phyloP scores from a whole-genome alignment of 2,329 filamentous ascomycete species.

The Aureobasidium sp. region DNA sequence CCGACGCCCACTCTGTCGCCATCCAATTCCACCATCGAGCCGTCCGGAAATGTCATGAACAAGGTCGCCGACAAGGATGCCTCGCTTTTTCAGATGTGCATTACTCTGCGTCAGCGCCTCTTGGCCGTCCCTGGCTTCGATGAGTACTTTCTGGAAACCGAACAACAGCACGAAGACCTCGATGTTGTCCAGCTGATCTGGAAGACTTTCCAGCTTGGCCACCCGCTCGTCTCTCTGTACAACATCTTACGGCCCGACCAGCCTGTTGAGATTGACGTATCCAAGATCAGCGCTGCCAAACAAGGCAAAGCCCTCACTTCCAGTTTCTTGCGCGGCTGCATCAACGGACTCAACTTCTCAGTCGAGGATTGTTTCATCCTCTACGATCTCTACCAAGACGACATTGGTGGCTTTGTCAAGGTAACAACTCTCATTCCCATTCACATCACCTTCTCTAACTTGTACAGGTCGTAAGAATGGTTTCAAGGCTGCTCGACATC shows the following conservation, averaged over 20 bases:
- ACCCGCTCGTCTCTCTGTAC: slow-evolving; percentile 81
- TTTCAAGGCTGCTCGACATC: slow-evolving; percentile 85
- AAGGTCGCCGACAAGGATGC: slow-evolving; percentile 85
- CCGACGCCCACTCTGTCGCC: slow-evolving; percentile 18
- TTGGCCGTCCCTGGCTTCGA: slow-evolving; percentile 79
- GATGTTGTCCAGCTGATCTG: slow-evolving; percentile 89
- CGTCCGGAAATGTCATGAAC: slow-evolving; percentile 93
- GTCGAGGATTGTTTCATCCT: slow-evolving; percentile 85
- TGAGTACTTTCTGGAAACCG: slow-evolving; percentile 11
- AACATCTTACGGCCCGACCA: slow-evolving; percentile 70
- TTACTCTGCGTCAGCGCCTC: slow-evolving; percentile 74
- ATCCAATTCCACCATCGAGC: slow-evolving; percentile 43
- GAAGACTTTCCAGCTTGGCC: slow-evolving; percentile 76
- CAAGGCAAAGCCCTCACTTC: slow-evolving; percentile 82
- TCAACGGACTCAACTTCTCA: slow-evolving; percentile 72
- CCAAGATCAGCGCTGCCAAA: slow-evolving; percentile 56
- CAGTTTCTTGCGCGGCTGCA: slow-evolving; percentile 85
- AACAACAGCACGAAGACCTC: slow-evolving; percentile 58
- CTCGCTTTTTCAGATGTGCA: slow-evolving; percentile 92
- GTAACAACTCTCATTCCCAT: slow-evolving; percentile 37
- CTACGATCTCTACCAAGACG: slow-evolving; percentile 82
- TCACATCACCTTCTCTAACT: slow-evolving; percentile 18
- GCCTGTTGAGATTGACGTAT: slow-evolving; percentile 60
- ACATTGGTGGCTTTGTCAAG: slow-evolving; percentile 97
- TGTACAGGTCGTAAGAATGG: slow-evolving; percentile 71